phyloP scores from a whole-genome alignment of 139 green algal genomes.

The Asterochloris sp. region DNA sequence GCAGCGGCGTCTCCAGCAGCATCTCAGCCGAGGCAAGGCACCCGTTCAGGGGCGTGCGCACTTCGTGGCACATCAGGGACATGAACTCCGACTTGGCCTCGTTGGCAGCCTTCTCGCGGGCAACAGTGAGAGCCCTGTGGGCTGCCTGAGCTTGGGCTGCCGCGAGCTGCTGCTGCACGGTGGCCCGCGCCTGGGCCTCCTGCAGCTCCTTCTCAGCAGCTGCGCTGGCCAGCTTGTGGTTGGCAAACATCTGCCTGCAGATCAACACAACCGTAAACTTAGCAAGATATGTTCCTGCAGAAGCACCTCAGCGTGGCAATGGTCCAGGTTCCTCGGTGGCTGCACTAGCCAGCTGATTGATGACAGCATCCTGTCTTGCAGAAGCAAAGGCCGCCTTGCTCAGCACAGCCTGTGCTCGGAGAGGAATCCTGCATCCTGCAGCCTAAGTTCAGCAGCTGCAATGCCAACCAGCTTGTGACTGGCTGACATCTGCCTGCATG shows the following conservation, averaged over 20 bases:
- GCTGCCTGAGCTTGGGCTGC: constrained; percentile 53
- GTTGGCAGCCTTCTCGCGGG: constrained; percentile 69
- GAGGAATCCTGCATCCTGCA: too few species aligned
- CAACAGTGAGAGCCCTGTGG: constrained; percentile 55
- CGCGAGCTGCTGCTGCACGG: constrained; percentile 58
- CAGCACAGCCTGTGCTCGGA: too few species aligned
- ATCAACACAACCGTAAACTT: not conserved
- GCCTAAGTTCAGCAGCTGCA: too few species aligned
- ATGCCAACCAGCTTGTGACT: too few species aligned
- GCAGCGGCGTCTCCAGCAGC: constrained; percentile 74
- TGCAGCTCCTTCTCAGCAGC: constrained; percentile 72
- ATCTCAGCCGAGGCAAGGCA: constrained; percentile 86
- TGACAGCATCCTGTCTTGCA: too few species aligned
- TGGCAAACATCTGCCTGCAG: constrained; percentile 69
- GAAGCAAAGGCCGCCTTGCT: too few species aligned
- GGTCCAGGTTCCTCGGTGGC: too few species aligned
- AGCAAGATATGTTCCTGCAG: too few species aligned
- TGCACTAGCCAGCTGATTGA: too few species aligned
- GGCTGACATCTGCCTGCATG: too few species aligned
- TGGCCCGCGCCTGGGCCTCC: constrained; percentile 53
- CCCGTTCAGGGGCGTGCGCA: constrained; percentile 81
- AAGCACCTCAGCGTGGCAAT: too few species aligned
- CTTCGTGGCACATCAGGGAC: constrained; percentile 64
- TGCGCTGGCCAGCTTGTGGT: constrained; percentile 48
- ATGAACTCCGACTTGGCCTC: constrained; percentile 76